Evolutionary conservation across 345 rosid genomes (phyloP).

Genomic region (Melastoma malabathricum): DNA sequence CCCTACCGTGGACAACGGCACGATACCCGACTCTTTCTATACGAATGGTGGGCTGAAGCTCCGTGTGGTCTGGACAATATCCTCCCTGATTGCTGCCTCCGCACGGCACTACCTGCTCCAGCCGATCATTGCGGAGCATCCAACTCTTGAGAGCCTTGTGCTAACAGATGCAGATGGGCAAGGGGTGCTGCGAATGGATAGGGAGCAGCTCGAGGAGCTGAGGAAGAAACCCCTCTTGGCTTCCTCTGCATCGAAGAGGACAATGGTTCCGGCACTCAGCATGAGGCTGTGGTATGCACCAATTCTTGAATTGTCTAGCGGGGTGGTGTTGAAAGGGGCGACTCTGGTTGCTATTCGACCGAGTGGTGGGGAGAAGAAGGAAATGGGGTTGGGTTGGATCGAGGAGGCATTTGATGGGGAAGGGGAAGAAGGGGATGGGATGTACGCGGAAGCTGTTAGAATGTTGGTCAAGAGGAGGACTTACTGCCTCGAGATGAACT

Average conservation of each 20-base stretch:
- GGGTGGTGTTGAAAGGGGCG: constrained; percentile 75
- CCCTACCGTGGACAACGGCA: constrained; percentile 40
- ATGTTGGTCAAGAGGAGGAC: constrained; percentile 87
- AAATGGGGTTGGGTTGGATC: constrained; percentile 69
- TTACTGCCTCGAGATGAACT: constrained; percentile 97
- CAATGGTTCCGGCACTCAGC: constrained; percentile 78
- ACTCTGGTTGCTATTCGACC: constrained; percentile 92
- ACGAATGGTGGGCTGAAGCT: constrained; percentile 84
- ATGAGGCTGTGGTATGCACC: constrained; percentile 99
- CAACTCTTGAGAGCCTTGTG: constrained; percentile 69
- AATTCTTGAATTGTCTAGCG: constrained; percentile 61
- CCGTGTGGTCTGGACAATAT: constrained; percentile 94
- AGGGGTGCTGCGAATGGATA: constrained; percentile 91
- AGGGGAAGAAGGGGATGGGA: constrained; percentile 13
- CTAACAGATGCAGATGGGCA: constrained; percentile 81
- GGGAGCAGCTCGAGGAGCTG: constrained; percentile 83
- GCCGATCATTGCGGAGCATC: constrained; percentile 80
- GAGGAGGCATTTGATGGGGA: constrained; percentile 57
- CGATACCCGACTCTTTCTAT: constrained; percentile 90
- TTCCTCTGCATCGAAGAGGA: constrained; percentile 90
- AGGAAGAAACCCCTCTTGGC: constrained; percentile 84
- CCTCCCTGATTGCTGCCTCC: constrained; percentile 88
- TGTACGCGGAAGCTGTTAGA: constrained; percentile 73
- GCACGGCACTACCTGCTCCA: constrained; percentile 90
- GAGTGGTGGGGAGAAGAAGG: constrained; percentile 52